Conservation (phyloP, 805 yeast species). For the Zygosaccharomyces lentus region DNA sequence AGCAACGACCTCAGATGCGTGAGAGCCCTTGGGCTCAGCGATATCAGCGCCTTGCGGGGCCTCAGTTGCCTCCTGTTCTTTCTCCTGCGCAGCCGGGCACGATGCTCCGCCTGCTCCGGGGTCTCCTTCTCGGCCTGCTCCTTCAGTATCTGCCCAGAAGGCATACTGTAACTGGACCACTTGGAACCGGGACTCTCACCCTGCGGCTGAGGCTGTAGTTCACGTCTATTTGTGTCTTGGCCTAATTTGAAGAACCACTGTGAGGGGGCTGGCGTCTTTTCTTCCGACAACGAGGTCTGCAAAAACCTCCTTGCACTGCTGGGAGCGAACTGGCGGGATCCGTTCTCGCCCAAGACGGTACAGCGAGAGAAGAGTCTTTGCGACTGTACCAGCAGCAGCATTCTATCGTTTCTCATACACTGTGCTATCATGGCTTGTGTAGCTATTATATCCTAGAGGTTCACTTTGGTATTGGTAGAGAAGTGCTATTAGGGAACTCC, state of each 20-base stretch:
- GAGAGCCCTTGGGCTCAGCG: constrained; percentile 72
- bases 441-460: not conserved
- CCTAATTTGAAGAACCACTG: constrained; percentile 10
- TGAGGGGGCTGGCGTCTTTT: constrained; percentile 7
- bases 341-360: constrained; percentile 2
- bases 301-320: constrained; percentile 12
- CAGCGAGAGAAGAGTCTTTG: constrained; percentile 11
- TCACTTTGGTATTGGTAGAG: too few relatives aligned
- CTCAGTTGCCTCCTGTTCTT: constrained; percentile 50
- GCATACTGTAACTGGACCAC: constrained; percentile 47
- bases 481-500: not conserved
- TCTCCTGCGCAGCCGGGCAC: constrained; percentile 39
- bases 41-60: constrained; percentile 87
- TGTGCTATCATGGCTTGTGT: constrained; percentile 12
- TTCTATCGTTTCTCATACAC: constrained; percentile 11
- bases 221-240: constrained; percentile 1
- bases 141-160: constrained; percentile 43
- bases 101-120: constrained; percentile 13
- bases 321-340: constrained; percentile 7
- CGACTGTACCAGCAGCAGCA: constrained; percentile 7
- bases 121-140: constrained; percentile 38
- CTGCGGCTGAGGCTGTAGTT: not conserved
- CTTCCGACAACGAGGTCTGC: constrained; percentile 15
- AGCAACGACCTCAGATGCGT: constrained; percentile 62
- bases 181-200: constrained; percentile 12